Percentiles rank a stretch among this genome's conserved stretches.
phyloP scores from a whole-genome alignment of 2,329 filamentous ascomycete species.

The Apiospora sp. region DNA sequence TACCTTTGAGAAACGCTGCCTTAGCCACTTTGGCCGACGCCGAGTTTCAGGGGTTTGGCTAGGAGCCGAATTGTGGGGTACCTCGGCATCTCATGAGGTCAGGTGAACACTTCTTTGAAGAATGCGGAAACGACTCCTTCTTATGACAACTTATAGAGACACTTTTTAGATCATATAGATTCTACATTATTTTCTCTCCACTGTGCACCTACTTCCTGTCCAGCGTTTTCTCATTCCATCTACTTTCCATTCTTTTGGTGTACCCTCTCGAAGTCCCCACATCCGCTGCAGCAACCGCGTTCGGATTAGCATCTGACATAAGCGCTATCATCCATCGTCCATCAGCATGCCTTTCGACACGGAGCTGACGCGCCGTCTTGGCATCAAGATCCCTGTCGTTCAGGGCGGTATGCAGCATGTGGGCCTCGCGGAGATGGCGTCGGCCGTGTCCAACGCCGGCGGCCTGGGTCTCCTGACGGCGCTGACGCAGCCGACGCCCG shows the following conservation, averaged over 20 bases:
- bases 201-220: too few species aligned
- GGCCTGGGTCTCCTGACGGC: slow-evolving; percentile 85
- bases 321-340: not conserved
- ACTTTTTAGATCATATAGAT: not conserved
- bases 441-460: slow-evolving; percentile 82
- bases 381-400: slow-evolving; percentile 74
- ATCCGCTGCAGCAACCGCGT: not conserved
- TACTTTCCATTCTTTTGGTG: not conserved
- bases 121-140: not conserved
- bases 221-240: not conserved
- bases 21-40: slow-evolving; percentile 8
- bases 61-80: slow-evolving; percentile 25
- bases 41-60: slow-evolving; percentile 19
- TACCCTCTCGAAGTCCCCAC: not conserved
- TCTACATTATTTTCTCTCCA: not conserved
- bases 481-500: slow-evolving; percentile 91
- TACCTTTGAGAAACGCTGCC: not conserved
- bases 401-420: slow-evolving; percentile 91
- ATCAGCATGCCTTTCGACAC: slow-evolving; percentile 64
- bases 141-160: not conserved
- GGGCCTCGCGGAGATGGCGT: slow-evolving; percentile 80
- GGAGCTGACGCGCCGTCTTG: slow-evolving; percentile 64
- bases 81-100: slow-evolving; percentile 26
- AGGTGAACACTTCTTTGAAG: not conserved
- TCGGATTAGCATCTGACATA: slow-evolving; percentile 9